Evolutionary conservation across 2,329 filamentous ascomycete species (phyloP).

Genomic region (Penicillium sp.): DNA sequence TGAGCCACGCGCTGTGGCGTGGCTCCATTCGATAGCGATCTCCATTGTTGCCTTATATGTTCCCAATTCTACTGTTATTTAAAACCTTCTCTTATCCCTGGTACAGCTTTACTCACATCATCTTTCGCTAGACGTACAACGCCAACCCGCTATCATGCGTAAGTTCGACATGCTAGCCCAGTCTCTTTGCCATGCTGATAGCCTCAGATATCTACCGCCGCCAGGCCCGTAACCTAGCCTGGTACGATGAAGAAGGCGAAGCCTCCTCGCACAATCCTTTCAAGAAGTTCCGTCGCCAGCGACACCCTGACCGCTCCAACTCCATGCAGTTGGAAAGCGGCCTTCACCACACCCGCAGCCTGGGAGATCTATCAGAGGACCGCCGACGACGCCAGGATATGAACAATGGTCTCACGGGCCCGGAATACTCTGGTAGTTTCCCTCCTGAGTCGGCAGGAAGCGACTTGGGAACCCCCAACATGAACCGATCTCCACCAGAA

Average conservation of each 20-base stretch:
- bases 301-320: slow-evolving; percentile 21
- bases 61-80: background rate
- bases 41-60: background rate
- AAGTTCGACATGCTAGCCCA: background rate
- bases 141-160: slow-evolving; percentile 2
- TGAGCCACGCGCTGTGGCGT: slow-evolving; percentile 5
- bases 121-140: background rate
- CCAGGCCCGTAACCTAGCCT: slow-evolving; percentile 41
- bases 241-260: slow-evolving; percentile 45
- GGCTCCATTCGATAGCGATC: background rate
- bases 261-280: slow-evolving; percentile 44
- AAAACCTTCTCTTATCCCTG: background rate
- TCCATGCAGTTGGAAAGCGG: slow-evolving; percentile 36
- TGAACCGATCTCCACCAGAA: slow-evolving; percentile 10
- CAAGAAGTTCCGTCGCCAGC: slow-evolving; percentile 38
- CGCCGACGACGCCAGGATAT: slow-evolving; percentile 26
- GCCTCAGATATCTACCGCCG: slow-evolving; percentile 42
- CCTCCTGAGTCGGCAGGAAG: slow-evolving; percentile 28
- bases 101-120: background rate
- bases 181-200: slow-evolving; percentile 3
- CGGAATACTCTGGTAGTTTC: slow-evolving; percentile 28
- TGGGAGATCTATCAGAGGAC: slow-evolving; percentile 29
- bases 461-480: slow-evolving; percentile 17
- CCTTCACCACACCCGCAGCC: slow-evolving; percentile 21
- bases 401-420: slow-evolving; percentile 24